Percentiles rank a stretch among this genome's conserved stretches.
These are phyloP conservation scores for Zhuliangozyma parablackwelliae DNA, from an alignment of 1,139 yeast genomes.

Conservation along the genomic window DNA sequence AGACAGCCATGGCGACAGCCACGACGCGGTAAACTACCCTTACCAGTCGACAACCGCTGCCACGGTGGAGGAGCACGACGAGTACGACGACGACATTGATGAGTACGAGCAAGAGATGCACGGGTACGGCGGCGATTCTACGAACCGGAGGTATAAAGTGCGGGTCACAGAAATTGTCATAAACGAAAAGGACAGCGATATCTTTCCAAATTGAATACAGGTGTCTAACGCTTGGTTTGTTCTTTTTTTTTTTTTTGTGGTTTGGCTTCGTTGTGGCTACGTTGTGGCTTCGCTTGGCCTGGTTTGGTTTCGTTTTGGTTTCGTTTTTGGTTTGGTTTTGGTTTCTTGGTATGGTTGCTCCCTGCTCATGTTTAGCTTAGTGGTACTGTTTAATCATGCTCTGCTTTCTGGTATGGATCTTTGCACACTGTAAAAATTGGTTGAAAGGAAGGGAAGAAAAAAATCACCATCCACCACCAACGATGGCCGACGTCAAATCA, in stretches of 20 bases:
- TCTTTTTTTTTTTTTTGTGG: background rate
- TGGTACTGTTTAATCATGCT: too few species aligned
- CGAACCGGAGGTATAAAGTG: slow-evolving; percentile 34
- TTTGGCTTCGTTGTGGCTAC: background rate
- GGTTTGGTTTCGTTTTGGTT: background rate
- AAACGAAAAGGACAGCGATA: slow-evolving; percentile 32
- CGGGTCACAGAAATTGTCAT: slow-evolving; percentile 52
- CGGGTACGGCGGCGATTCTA: slow-evolving; percentile 22
- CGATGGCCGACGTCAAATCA: slow-evolving; percentile 24
- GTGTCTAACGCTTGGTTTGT: background rate
- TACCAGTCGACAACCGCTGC: slow-evolving; percentile 2
- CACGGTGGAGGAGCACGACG: slow-evolving; percentile 16
- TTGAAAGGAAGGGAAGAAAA: background rate
- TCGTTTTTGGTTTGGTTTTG: background rate
- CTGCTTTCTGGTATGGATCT: background rate
- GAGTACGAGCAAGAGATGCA: slow-evolving; percentile 18
- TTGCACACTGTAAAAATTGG: background rate
- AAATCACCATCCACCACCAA: slow-evolving; percentile 1
- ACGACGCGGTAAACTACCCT: slow-evolving; percentile 13
- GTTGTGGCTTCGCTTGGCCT: background rate
- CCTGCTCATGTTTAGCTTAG: too few species aligned
- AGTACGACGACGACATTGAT: slow-evolving; percentile 14
- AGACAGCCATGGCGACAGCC: slow-evolving; percentile 9
- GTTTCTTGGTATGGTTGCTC: background rate
- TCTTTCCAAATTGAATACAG: slow-evolving; percentile 16